Conservation (phyloP, 2,329 filamentous ascomycete genomes). For the Phialophora chinensis region DNA sequence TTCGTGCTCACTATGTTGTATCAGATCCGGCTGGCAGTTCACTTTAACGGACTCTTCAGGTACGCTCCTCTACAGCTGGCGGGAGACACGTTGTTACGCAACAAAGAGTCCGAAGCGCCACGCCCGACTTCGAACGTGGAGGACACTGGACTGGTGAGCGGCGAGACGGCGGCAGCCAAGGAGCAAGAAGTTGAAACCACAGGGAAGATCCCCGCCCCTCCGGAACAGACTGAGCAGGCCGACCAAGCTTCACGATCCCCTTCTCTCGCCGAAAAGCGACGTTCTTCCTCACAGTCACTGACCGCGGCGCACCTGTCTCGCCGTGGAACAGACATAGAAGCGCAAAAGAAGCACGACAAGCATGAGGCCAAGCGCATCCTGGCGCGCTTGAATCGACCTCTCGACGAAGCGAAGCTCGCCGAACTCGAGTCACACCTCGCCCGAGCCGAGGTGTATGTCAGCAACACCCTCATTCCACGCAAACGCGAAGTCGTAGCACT, state of each 20-base stretch:
- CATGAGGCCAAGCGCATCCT: slow-evolving; percentile 27
- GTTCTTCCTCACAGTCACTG: slow-evolving; percentile 15
- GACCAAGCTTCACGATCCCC: slow-evolving; percentile 1
- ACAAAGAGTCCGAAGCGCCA: slow-evolving; percentile 19
- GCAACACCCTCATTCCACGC: slow-evolving; percentile 25
- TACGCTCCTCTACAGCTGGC: slow-evolving; percentile 31
- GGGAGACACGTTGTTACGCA: slow-evolving; percentile 26
- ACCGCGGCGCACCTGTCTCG: slow-evolving; percentile 13
- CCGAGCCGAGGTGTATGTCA: slow-evolving; percentile 15
- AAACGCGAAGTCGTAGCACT: slow-evolving; percentile 21
- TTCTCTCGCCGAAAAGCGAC: slow-evolving; percentile 19
- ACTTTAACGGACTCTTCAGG: slow-evolving; percentile 32
- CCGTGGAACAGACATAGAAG: slow-evolving; percentile 23
- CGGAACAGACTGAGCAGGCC: slow-evolving; percentile 12
- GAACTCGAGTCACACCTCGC: slow-evolving; percentile 20
- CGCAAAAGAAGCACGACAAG: slow-evolving; percentile 23
- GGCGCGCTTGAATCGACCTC: slow-evolving; percentile 25
- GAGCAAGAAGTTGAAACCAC: slow-evolving; percentile 15
- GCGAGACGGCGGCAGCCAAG: slow-evolving; percentile 8
- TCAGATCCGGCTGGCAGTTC: slow-evolving; percentile 28
- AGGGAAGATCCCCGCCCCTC: too few species aligned
- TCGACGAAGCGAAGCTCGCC: slow-evolving; percentile 24
- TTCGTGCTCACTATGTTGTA: slow-evolving; percentile 28
- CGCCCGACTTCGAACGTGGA: slow-evolving; percentile 10
- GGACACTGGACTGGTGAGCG: slow-evolving; percentile 10